phyloP scores from a whole-genome alignment of 352 stramenopile genomes.

The Saprolegnia parasitica region DNA sequence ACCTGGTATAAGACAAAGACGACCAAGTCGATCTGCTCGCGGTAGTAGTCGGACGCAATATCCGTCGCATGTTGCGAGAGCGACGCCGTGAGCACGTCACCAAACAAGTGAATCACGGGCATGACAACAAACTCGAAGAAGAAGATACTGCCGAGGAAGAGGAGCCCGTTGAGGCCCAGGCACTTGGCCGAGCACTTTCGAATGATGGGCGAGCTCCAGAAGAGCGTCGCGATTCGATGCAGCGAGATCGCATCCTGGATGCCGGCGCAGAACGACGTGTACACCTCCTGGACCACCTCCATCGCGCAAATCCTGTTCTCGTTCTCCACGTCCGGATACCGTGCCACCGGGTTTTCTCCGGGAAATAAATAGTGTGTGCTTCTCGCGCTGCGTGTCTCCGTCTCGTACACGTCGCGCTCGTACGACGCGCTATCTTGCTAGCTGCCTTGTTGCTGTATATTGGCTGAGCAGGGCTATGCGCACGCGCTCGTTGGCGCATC shows the following conservation, averaged over 20 bases:
- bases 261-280: constrained; percentile 58
- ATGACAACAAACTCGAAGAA: constrained; percentile 84
- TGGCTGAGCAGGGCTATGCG: too few relatives aligned
- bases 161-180: constrained; percentile 85
- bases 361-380: not conserved
- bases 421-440: too few relatives aligned
- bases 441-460: too few relatives aligned
- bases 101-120: constrained; percentile 83
- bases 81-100: constrained; percentile 65
- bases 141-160: constrained; percentile 87
- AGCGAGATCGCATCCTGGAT: constrained; percentile 83
- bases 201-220: constrained; percentile 78
- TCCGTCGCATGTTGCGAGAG: constrained; percentile 3
- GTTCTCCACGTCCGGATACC: constrained; percentile 11
- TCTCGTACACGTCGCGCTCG: too few relatives aligned
- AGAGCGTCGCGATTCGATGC: constrained; percentile 83
- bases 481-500: too few relatives aligned
- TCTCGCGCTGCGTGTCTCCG: too few relatives aligned
- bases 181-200: constrained; percentile 84
- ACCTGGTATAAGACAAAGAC: constrained; percentile 85
- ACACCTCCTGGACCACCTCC: constrained; percentile 5
- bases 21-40: constrained; percentile 73
- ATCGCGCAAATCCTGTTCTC: not conserved
- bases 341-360: constrained; percentile 13
- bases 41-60: constrained; percentile 55